Base-by-base conservation (phyloP, 805 yeast genomes). In the Alloascoidea africana region DNA sequence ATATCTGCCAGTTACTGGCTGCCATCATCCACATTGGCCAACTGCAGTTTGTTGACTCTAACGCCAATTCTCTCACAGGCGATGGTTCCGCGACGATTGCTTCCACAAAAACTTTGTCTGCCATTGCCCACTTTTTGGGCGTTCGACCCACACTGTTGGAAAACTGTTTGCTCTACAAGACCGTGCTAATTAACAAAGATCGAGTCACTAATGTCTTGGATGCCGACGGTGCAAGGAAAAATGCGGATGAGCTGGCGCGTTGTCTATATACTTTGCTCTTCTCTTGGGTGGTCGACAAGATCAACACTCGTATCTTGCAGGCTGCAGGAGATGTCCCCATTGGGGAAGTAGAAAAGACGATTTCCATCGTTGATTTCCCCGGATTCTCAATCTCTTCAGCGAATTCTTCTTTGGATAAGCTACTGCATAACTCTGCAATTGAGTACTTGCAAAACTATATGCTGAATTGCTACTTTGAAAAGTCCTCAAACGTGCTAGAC, bases 1-100 rank as follows among this genome's bases (percentile, higher is more conserved):
- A 62, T 42, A 65, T 73, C 14, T 70, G 68, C 44, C 64, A 60
- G 41, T 53, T 68, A n/a, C 46, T 60, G 18, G 66, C 65, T 2
- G 66, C 66, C 2, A 54, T 60, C 14, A 46, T 60, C n/a, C 66
- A 60, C 35, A 45, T 60, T 16, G 66, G 66, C 13, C 65, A 60
- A 47, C 45, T 60, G 16, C 50, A 51, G 40, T 60, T 60, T 47
- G 44, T 49, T 37, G 42, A 54, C 2, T 48, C 56, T 8, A 47
- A 52, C 16, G 40, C 41, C 14, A 58, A 55, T 37, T 45, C 52
- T 11, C 11, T 6, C 11, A 11, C 34, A 32, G 34, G 34, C 8
- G 59, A 57, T 17, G 59, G 57, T 6, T 50, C 59, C 13, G 47
- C 52, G 11, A 43, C 54, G 2, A 54, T 55, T 8, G 60, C 60